These are phyloP conservation scores for Butyriboletus loyo DNA, from an alignment of 768 basidiomycete species.

Conservation along the genomic window DNA sequence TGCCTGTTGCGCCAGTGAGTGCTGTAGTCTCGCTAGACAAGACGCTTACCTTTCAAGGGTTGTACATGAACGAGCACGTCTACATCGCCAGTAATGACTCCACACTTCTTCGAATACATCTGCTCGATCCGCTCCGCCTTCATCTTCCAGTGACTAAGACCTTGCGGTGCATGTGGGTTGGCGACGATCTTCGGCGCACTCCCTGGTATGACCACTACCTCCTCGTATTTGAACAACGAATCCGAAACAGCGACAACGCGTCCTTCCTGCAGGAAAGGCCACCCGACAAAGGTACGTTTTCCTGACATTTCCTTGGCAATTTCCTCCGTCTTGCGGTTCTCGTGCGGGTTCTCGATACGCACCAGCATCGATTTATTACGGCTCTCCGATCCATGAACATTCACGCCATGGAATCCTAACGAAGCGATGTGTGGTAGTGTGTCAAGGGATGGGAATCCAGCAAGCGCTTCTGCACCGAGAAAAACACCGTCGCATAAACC, in stretches of 20 bases:
- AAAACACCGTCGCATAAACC: constrained; percentile 88
- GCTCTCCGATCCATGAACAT: constrained; percentile 88
- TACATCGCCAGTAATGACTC: constrained; percentile 79
- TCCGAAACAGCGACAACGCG: constrained; percentile 85
- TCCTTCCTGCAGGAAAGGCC: constrained; percentile 96
- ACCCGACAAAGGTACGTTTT: constrained; percentile 73
- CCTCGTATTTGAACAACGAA: constrained; percentile 82
- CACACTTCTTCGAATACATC: constrained; percentile 84
- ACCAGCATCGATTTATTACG: constrained; percentile 94
- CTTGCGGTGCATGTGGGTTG: constrained; percentile 70
- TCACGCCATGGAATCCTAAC: constrained; percentile 85
- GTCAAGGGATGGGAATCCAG: constrained; percentile 94
- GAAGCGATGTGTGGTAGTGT: constrained; percentile 77
- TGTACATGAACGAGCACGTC: constrained; percentile 84
- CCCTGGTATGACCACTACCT: constrained; percentile 52
- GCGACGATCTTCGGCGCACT: constrained; percentile 53
- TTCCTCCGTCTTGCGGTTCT: constrained; percentile 63
- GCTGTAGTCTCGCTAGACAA: background rate
- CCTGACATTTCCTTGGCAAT: constrained; percentile 76
- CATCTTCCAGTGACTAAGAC: constrained; percentile 70
- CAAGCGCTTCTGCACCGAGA: constrained; percentile 80
- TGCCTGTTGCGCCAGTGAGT: constrained; percentile 45
- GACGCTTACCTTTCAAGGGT: constrained; percentile 75
- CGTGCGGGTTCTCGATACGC: constrained; percentile 73
- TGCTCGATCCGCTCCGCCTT: constrained; percentile 82